Percentiles rank a stretch among this genome's conserved stretches.
phyloP scores from a whole-genome alignment of 208 protist species.

The Trypanosoma melophagium region DNA sequence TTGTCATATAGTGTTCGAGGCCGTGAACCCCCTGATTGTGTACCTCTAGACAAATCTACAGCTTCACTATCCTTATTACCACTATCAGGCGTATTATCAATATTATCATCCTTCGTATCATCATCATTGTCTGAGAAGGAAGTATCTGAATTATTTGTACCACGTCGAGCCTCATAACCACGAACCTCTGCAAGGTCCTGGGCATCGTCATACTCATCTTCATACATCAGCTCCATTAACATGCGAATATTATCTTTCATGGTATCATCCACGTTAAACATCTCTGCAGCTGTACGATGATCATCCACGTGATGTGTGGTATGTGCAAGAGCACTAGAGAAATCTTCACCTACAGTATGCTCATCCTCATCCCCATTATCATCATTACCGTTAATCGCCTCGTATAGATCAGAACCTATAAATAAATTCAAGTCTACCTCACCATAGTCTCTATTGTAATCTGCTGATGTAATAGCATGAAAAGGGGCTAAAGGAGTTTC shows the following conservation, averaged over 20 bases:
- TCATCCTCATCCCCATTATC: slow-evolving; percentile 20
- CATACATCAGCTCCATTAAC: slow-evolving; percentile 87
- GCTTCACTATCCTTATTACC: slow-evolving; percentile 14
- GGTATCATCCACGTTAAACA: slow-evolving; percentile 74
- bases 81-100: slow-evolving; percentile 18
- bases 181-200: slow-evolving; percentile 25
- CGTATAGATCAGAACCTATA: slow-evolving; percentile 29
- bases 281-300: slow-evolving; percentile 31
- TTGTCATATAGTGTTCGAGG: slow-evolving; percentile 70
- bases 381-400: slow-evolving; percentile 21
- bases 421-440: slow-evolving; percentile 26
- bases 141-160: slow-evolving; percentile 11
- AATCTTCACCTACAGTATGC: slow-evolving; percentile 25
- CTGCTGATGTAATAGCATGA: slow-evolving; percentile 38
- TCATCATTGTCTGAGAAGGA: slow-evolving; percentile 6
- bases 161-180: slow-evolving; percentile 17
- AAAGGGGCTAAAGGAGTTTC: slow-evolving; percentile 24
- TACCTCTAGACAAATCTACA: too few species aligned
- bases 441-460: slow-evolving; percentile 40
- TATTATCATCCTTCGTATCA: not conserved
- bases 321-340: not conserved
- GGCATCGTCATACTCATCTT: slow-evolving; percentile 86
- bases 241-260: slow-evolving; percentile 83
- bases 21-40: too few species aligned
- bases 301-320: slow-evolving; percentile 21